These are phyloP conservation scores for Phyllostachys edulis DNA, from an alignment of 176 grass and related monocot genomes.

Conservation along the genomic window DNA sequence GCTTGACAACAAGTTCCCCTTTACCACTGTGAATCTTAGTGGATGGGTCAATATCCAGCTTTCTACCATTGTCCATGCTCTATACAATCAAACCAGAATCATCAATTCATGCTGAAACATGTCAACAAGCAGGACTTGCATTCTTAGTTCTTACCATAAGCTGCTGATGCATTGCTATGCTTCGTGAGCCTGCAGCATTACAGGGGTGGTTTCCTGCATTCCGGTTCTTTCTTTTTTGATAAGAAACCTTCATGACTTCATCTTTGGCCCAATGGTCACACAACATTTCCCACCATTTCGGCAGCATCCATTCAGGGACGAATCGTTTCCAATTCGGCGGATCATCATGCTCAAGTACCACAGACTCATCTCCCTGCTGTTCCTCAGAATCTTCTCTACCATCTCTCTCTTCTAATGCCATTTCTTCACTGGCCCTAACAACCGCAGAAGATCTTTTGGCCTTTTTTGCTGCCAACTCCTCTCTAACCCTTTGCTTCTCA, in stretches of 20 bases:
- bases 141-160: slow-evolving; percentile 13
- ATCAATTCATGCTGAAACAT: slow-evolving; percentile 24
- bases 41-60: slow-evolving; percentile 14
- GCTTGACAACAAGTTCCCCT: slow-evolving; percentile 9
- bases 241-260: slow-evolving; percentile 44
- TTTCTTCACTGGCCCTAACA: slow-evolving; percentile 21
- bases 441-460: background rate
- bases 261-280: slow-evolving; percentile 52
- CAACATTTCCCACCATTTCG: slow-evolving; percentile 50
- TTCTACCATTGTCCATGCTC: slow-evolving; percentile 7
- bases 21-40: background rate
- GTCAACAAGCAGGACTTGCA: background rate
- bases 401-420: slow-evolving; percentile 5
- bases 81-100: slow-evolving; percentile 18
- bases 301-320: slow-evolving; percentile 43
- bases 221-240: slow-evolving; percentile 48
- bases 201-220: slow-evolving; percentile 35
- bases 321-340: slow-evolving; percentile 49
- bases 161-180: slow-evolving; percentile 3
- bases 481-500: slow-evolving; percentile 45
- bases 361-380: slow-evolving; percentile 4
- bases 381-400: slow-evolving; percentile 31
- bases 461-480: slow-evolving; percentile 24
- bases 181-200: slow-evolving; percentile 10
- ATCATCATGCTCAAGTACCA: slow-evolving; percentile 26